phyloP scores from a whole-genome alignment of 495 filamentous ascomycete genomes.

The Aspergillus taichungensis region DNA sequence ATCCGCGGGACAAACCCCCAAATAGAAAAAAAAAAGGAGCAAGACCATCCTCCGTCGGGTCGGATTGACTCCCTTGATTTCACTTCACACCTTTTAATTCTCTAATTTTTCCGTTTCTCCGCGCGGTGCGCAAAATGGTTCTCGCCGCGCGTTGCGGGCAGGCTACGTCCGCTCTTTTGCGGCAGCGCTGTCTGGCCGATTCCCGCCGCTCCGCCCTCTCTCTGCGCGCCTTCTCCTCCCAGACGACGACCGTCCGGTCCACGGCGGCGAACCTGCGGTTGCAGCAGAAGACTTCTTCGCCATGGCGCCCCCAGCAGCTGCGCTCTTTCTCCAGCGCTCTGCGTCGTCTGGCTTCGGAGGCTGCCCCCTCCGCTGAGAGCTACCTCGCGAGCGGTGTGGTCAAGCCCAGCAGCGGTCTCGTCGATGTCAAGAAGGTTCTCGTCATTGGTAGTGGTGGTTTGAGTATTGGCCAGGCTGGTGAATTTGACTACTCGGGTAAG shows the following conservation, averaged over 20 bases:
- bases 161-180: slow-evolving; percentile 35
- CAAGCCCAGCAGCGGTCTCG: slow-evolving; percentile 57
- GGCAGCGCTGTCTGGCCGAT: slow-evolving; percentile 37
- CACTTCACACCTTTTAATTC: slow-evolving; percentile 3
- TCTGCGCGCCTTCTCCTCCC: slow-evolving; percentile 35
- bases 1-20: no score
- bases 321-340: slow-evolving; percentile 37
- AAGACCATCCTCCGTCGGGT: slow-evolving; percentile 2
- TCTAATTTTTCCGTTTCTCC: slow-evolving; percentile 7
- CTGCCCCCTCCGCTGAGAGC: slow-evolving; percentile 73
- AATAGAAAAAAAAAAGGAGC: slow-evolving; percentile 5
- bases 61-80: slow-evolving; percentile 12
- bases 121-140: slow-evolving; percentile 38
- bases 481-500: slow-evolving; percentile 95
- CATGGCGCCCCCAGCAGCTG: slow-evolving; percentile 36
- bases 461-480: slow-evolving; percentile 93
- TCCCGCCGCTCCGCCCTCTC: slow-evolving; percentile 32
- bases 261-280: slow-evolving; percentile 29
- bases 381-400: slow-evolving; percentile 83
- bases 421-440: slow-evolving; percentile 93
- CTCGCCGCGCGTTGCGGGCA: slow-evolving; percentile 44
- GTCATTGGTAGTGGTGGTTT: slow-evolving; percentile 89
- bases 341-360: slow-evolving; percentile 27
- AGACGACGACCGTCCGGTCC: slow-evolving; percentile 25
- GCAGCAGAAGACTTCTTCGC: slow-evolving; percentile 30